Evolutionary conservation across 306 rosid species (phyloP).

Genomic region (Vigna nakashimae): DNA sequence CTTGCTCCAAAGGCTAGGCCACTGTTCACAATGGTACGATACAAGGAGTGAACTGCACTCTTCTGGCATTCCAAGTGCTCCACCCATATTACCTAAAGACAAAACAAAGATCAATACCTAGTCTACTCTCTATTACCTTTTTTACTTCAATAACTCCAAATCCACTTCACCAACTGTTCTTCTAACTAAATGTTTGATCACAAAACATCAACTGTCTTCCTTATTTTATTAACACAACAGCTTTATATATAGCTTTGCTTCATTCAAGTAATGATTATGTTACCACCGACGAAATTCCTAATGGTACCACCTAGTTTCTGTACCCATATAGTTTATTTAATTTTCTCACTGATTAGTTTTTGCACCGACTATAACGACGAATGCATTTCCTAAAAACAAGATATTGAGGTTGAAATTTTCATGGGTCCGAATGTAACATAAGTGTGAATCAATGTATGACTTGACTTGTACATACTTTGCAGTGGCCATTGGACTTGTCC

Average conservation of each 20-base stretch:
- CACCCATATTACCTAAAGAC: conserved; percentile 83
- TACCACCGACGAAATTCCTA: conserved; percentile 9
- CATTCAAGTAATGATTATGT: not conserved
- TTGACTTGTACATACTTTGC: conserved; percentile 69
- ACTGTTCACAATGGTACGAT: conserved; percentile 75
- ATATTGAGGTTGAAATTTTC: not conserved
- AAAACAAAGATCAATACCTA: not conserved
- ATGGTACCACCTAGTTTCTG: not conserved
- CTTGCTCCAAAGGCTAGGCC: conserved; percentile 94
- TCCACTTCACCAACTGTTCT: not conserved
- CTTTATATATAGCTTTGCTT: not conserved
- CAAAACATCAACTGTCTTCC: not conserved
- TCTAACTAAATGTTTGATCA: not conserved
- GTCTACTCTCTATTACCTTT: not conserved
- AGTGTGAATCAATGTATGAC: not conserved
- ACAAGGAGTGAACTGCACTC: conserved; percentile 73
- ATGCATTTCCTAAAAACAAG: not conserved
- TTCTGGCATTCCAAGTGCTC: conserved; percentile 97
- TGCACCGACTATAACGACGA: not conserved
- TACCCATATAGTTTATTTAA: not conserved
- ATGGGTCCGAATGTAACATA: conserved; percentile 12
- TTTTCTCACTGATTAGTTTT: not conserved
- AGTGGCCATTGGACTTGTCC: conserved; percentile 92
- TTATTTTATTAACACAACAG: not conserved
- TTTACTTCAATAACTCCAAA: not conserved